A percentile compares a stretch with the other conserved stretches of the same genome.
phyloP scores from a whole-genome alignment of 805 yeast species.

The Starmerella lactis-condensi region DNA sequence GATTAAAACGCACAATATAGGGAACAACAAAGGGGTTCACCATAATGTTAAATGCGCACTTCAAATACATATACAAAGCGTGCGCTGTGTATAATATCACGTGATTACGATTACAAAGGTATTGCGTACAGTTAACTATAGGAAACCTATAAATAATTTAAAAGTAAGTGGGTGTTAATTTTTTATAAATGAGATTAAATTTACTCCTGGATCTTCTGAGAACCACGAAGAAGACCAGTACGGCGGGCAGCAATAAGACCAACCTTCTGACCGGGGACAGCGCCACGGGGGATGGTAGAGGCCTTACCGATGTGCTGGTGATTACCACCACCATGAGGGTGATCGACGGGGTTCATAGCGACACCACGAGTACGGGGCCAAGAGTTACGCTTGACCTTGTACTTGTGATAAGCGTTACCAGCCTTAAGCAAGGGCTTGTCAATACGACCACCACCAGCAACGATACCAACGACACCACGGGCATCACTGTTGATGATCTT shows the following conservation, averaged over 20 bases:
- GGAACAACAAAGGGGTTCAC: too few relatives aligned
- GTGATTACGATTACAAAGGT: too few relatives aligned
- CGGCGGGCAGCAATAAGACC: constrained; percentile 99
- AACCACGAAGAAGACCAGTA: constrained; percentile 99
- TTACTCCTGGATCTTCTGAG: constrained; percentile 79
- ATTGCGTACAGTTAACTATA: too few relatives aligned
- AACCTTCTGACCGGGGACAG: constrained; percentile 99
- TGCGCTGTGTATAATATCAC: too few relatives aligned
- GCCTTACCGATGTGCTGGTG: constrained; percentile 99
- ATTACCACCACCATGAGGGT: constrained; percentile 99
- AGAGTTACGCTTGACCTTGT: constrained; percentile 98
- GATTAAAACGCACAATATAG: too few relatives aligned
- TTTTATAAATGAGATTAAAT: constrained; percentile 11
- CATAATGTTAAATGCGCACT: too few relatives aligned
- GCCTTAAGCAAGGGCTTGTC: constrained; percentile 99
- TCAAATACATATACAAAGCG: too few relatives aligned
- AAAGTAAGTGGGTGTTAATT: not conserved
- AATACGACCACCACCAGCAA: constrained; percentile 99
- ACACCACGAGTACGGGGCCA: constrained; percentile 99
- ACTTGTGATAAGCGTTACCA: constrained; percentile 99
- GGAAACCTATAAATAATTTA: not conserved
- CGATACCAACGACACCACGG: constrained; percentile 99
- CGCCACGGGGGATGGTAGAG: constrained; percentile 97
- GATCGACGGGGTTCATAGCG: constrained; percentile 99
- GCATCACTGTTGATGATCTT: constrained; percentile 87